Percentiles rank a stretch among this genome's conserved stretches.
These are phyloP conservation scores for Suillus subluteus DNA, from an alignment of 768 basidiomycete genomes.

Conservation along the genomic window DNA sequence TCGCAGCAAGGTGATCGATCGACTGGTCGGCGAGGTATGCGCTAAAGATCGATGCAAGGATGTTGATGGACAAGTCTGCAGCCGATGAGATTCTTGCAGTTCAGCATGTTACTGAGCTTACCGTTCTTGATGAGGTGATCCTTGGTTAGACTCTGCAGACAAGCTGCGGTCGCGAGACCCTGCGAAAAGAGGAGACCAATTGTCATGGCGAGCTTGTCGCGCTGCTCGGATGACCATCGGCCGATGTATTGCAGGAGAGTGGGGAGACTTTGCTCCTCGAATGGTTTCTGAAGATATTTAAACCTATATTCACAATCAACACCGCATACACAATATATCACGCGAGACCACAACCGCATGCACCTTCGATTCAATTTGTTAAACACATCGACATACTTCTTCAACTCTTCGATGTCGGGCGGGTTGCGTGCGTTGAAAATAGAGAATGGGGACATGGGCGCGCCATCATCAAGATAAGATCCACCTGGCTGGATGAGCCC, in stretches of 20 bases:
- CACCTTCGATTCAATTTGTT: constrained; percentile 96
- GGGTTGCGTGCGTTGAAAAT: constrained; percentile 82
- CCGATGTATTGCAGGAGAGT: constrained; percentile 86
- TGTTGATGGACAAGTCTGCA: constrained; percentile 74
- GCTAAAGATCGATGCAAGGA: constrained; percentile 79
- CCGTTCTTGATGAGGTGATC: constrained; percentile 97
- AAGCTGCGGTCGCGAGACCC: constrained; percentile 76
- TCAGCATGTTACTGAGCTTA: constrained; percentile 32
- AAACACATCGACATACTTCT: constrained; percentile 91
- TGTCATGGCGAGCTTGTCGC: constrained; percentile 83
- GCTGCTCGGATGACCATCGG: constrained; percentile 77
- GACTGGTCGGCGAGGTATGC: constrained; percentile 80
- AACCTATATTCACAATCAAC: constrained; percentile 57
- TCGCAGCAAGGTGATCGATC: constrained; percentile 84
- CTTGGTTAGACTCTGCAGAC: constrained; percentile 82
- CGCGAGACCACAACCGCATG: constrained; percentile 19
- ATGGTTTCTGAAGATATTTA: constrained; percentile 98
- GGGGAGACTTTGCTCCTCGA: constrained; percentile 85
- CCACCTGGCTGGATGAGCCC: constrained; percentile 97
- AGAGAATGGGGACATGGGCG: constrained; percentile 86
- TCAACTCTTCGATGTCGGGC: constrained; percentile 82
- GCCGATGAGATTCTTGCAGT: background rate
- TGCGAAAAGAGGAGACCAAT: constrained; percentile 84
- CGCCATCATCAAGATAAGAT: constrained; percentile 84
- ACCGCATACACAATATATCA: background rate